Percentiles rank a stretch among this genome's conserved stretches.
These are phyloP conservation scores for Adiantum capillusveneris DNA, from an alignment of 75 land plant species.

Conservation along the genomic window DNA sequence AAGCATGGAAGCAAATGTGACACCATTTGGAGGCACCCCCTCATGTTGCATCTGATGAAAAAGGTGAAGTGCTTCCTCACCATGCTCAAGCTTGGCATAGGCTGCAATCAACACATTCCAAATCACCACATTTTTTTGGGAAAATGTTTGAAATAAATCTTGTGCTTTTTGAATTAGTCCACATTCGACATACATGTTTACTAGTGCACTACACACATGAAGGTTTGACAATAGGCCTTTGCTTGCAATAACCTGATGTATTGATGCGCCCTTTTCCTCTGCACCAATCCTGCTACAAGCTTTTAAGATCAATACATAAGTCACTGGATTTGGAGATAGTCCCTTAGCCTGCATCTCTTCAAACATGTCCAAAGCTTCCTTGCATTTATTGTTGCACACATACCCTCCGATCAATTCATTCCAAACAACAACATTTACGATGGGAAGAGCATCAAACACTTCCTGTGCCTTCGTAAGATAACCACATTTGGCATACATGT, in stretches of 20 bases:
- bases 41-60: conserved; percentile 9
- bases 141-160: conserved; percentile 26
- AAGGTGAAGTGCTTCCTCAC: conserved; percentile 4
- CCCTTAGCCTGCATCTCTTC: conserved; percentile 25
- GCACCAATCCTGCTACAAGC: conserved; percentile 53
- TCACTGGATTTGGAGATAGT: conserved; percentile 44
- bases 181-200: conserved; percentile 72
- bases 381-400: conserved; percentile 44
- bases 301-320: conserved; percentile 56
- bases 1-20: conserved; percentile 2
- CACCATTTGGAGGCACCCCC: not conserved
- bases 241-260: conserved; percentile 28
- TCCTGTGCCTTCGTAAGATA: conserved; percentile 30
- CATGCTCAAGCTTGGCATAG: conserved; percentile 7
- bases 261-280: conserved; percentile 39
- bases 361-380: conserved; percentile 39
- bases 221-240: conserved; percentile 29
- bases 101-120: conserved; percentile 13
- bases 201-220: conserved; percentile 44
- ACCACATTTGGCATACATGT: conserved; percentile 60
- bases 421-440: conserved; percentile 43
- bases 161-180: conserved; percentile 44
- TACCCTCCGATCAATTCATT: conserved; percentile 62
- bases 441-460: conserved; percentile 40
- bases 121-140: conserved; percentile 11